Evolutionary conservation across 2,329 filamentous ascomycete genomes (phyloP).

Genomic region (Aspergillus sojae): DNA sequence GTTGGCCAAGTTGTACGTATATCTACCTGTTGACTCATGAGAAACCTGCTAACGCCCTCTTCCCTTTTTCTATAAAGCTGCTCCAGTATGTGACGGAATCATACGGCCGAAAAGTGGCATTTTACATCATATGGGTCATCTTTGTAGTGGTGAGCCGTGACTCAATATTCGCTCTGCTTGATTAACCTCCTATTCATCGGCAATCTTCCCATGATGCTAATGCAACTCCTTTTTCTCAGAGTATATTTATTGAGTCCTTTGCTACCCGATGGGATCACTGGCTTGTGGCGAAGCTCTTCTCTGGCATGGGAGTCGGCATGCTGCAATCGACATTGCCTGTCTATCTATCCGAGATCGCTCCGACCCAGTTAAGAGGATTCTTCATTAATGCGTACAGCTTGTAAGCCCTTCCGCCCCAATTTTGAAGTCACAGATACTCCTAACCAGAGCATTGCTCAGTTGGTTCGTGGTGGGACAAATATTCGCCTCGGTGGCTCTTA

Average conservation of each 20-base stretch:
- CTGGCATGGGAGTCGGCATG: conserved; percentile 48
- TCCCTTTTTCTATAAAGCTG: conserved; percentile 17
- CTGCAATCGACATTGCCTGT: conserved; percentile 47
- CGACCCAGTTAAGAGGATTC: conserved; percentile 45
- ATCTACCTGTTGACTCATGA: neutral
- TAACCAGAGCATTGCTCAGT: conserved; percentile 10
- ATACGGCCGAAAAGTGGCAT: conserved; percentile 40
- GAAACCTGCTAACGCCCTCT: neutral
- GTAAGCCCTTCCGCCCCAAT: conserved; percentile 19
- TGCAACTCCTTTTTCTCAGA: conserved; percentile 17
- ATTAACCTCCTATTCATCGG: neutral
- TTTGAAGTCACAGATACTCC: neutral
- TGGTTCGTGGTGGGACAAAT: conserved; percentile 52
- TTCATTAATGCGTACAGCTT: conserved; percentile 47
- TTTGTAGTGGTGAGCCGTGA: conserved; percentile 29
- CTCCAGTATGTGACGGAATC: conserved; percentile 40
- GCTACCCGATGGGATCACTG: conserved; percentile 45
- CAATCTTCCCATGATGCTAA: neutral
- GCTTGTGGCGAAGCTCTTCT: conserved; percentile 39
- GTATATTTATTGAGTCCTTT: conserved; percentile 42
- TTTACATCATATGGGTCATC: conserved; percentile 40
- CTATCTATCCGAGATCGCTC: conserved; percentile 48
- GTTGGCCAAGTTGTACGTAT: conserved; percentile 42
- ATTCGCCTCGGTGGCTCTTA: conserved; percentile 46
- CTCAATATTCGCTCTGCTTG: neutral